These are phyloP conservation scores for Aspergillus leporis DNA, from an alignment of 495 filamentous ascomycete species.

Conservation along the genomic window DNA sequence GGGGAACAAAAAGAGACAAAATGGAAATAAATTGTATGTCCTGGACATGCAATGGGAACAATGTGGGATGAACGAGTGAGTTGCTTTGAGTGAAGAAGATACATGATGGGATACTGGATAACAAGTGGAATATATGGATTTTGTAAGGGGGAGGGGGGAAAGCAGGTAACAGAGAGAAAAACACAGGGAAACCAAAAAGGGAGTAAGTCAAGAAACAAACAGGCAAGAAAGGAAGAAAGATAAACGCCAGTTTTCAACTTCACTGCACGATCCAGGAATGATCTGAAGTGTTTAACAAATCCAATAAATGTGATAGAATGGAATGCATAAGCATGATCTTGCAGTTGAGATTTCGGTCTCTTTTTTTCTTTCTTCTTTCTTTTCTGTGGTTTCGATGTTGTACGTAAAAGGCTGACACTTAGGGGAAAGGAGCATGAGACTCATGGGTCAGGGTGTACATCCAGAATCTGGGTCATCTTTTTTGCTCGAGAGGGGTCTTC, in stretches of 20 bases:
- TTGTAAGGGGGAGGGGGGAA: neutral
- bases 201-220: neutral
- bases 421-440: neutral
- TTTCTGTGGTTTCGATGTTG: neutral
- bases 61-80: neutral
- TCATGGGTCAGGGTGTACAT: slow-evolving; percentile 28
- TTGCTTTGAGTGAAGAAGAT: neutral
- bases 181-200: neutral
- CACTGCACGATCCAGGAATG: too few species aligned
- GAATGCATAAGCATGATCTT: neutral
- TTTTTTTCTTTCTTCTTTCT: neutral
- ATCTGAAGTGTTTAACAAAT: too few species aligned
- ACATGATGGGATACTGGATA: neutral
- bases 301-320: neutral
- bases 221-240: neutral
- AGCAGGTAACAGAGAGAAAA: neutral
- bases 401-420: neutral
- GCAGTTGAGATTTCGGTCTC: too few species aligned
- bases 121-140: neutral
- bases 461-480: slow-evolving; percentile 57
- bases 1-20: neutral
- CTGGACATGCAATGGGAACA: neutral
- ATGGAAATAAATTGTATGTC: neutral
- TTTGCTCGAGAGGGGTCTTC: slow-evolving; percentile 59
- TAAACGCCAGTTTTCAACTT: too few species aligned